Evolutionary conservation across 2,329 filamentous ascomycete species (phyloP), one percentile per base, ranked within the genome.

Genomic region (Fusarium sacchari): DNA sequence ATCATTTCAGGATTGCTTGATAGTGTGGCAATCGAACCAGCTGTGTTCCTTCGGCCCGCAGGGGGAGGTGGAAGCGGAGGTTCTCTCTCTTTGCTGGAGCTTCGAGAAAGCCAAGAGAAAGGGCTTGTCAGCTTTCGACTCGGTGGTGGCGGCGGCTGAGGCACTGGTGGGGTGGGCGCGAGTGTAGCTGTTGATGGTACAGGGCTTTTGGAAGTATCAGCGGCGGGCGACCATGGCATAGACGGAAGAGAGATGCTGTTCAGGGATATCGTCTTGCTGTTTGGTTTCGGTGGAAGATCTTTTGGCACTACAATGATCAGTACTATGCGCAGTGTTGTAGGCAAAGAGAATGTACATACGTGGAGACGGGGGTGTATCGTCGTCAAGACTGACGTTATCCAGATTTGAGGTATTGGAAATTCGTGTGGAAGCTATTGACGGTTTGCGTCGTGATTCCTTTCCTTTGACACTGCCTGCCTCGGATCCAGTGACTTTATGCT

Each of bases 91-190:
- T 91, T 91, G 58, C 83, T 85, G 17, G 90, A 89, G 80, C 88
- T 92, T 74, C 94, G 87, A 37, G 94, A 94, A 43, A 97, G 88
- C 91, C 94, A 96, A 43, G 94, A 90, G 77, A 97, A 97, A n/a
- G 93, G 94, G 75, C 94, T 94, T 14, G 94, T 95, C 62, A 97
- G 88, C 81, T 96, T 97, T 79, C 94, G 87, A 67, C 88, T 74
- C 18, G 85, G 83, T 5, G 86, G 83, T 26, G 79, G 76, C 28
- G 79, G 76, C 56, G 80, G 43, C 82, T 71, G 71, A 30, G 74
- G 75, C 39, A 76, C 77, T 32, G 79, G 79, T n/a, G 79, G 80
- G 47, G 77, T 76, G 60, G 80, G 80, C 50, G 79, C 76, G 39
- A 79, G 76, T 39, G 78, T 74, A 60, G 79, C 75, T 70, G 79